Evolutionary conservation across 2,329 filamentous ascomycete genomes (phyloP).

Genomic region (Penicillium sp.): DNA sequence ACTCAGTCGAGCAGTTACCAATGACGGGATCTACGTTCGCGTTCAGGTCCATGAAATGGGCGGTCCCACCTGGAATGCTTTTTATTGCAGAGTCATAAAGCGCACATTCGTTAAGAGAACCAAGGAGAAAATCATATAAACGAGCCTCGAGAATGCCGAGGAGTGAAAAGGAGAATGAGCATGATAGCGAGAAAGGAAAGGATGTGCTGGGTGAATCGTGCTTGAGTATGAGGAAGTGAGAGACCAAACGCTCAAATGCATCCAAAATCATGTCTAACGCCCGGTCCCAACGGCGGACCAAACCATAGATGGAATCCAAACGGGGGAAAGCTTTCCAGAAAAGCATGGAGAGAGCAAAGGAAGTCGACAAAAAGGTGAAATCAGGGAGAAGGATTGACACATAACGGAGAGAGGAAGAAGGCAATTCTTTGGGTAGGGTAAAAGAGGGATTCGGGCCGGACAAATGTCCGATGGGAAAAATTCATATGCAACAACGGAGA

Average conservation of each 20-base stretch:
- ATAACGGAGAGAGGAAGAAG: neutral
- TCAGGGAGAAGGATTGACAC: neutral
- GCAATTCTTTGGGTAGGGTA: neutral
- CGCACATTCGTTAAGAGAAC: conserved; percentile 11
- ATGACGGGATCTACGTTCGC: too few relatives aligned
- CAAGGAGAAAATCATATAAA: conserved; percentile 16
- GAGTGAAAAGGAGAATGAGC: conserved; percentile 10
- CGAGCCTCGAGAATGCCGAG: conserved; percentile 11
- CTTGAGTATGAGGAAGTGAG: conserved; percentile 13
- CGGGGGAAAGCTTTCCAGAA: conserved; percentile 5
- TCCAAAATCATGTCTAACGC: conserved; percentile 24
- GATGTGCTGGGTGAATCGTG: conserved; percentile 5
- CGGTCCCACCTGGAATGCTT: conserved; percentile 4
- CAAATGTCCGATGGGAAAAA: neutral
- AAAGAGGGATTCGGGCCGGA: conserved; percentile 2
- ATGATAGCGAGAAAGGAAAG: conserved; percentile 2
- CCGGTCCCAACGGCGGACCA: conserved; percentile 13
- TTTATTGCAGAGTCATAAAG: conserved; percentile 12
- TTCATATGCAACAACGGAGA: neutral
- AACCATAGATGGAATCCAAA: neutral
- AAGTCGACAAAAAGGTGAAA: neutral
- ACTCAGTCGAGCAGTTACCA: too few relatives aligned
- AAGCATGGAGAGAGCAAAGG: conserved; percentile 3
- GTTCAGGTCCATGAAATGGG: too few relatives aligned
- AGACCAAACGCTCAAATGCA: conserved; percentile 22